A percentile compares a stretch with the other conserved stretches of the same genome.
Conservation (phyloP, 345 rosid species). For the Euphorbia tirucalli region DNA sequence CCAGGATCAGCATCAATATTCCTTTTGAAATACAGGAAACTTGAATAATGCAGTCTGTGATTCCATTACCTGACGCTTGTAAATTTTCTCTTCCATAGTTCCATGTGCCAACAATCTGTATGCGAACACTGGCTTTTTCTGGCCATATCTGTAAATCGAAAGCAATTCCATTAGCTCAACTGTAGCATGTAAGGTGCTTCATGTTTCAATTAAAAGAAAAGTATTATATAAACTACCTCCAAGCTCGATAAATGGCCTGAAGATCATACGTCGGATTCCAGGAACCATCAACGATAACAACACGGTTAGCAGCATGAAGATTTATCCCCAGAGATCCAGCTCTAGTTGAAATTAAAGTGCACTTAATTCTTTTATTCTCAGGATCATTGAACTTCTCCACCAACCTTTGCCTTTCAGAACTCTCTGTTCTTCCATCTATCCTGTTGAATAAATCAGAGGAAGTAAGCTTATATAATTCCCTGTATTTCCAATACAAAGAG, state of each 20-base stretch:
- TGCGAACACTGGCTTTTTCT: constrained; percentile 93
- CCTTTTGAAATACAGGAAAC: constrained; percentile 13
- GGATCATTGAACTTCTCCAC: constrained; percentile 96
- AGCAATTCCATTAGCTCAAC: constrained; percentile 12
- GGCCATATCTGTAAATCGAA: constrained; percentile 72
- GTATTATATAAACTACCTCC: constrained; percentile 60
- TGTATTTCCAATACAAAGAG: neutral
- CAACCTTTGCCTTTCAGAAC: constrained; percentile 92
- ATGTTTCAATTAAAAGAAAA: neutral
- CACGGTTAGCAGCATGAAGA: constrained; percentile 98
- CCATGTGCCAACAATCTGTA: constrained; percentile 96
- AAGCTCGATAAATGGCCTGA: constrained; percentile 97
- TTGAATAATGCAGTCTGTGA: constrained; percentile 2
- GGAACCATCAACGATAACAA: constrained; percentile 95
- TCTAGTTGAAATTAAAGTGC: constrained; percentile 91
- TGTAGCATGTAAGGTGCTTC: neutral
- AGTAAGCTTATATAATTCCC: neutral
- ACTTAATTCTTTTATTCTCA: constrained; percentile 75
- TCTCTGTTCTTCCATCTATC: constrained; percentile 95
- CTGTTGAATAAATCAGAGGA: constrained; percentile 40
- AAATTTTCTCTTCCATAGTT: constrained; percentile 97
- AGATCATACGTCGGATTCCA: constrained; percentile 99
- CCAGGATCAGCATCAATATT: constrained; percentile 22
- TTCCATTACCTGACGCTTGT: constrained; percentile 89
- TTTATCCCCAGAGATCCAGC: constrained; percentile 99